These are phyloP conservation scores for Lentinula edodes DNA, from an alignment of 768 basidiomycete species.

Conservation along the genomic window DNA sequence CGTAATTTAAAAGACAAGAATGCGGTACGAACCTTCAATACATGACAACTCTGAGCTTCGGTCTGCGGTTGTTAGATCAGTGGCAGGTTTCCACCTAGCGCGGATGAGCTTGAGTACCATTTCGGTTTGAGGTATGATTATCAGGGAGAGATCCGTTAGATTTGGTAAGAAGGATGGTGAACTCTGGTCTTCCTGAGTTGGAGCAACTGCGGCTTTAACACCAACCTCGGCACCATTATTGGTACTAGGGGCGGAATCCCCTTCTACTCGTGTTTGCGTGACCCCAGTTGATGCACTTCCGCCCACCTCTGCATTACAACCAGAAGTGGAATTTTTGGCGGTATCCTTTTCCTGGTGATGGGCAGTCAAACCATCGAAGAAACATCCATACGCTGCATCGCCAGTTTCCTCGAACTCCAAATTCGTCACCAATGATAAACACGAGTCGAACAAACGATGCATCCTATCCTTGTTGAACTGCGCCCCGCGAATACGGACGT, in stretches of 20 bases:
- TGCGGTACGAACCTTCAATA: neutral
- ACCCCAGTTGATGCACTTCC: no score
- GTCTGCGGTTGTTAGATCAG: neutral
- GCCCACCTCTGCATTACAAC: no score
- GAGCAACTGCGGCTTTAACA: no score
- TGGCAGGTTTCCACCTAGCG: neutral
- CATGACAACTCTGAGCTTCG: neutral
- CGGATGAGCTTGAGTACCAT: neutral
- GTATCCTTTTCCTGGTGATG: neutral
- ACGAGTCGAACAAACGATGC: neutral
- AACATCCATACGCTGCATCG: neutral
- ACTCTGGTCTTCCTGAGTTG: neutral
- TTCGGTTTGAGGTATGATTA: neutral
- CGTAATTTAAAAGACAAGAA: no score
- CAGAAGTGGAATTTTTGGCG: neutral
- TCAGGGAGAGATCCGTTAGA: neutral
- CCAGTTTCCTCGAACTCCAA: neutral
- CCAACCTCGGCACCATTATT: no score
- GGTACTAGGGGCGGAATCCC: no score
- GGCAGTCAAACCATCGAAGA: neutral
- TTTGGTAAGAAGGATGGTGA: neutral
- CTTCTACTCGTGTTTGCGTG: no score
- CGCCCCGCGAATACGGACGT: neutral
- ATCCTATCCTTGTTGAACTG: neutral
- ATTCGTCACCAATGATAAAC: neutral